Evolutionary conservation across 768 basidiomycete genomes (phyloP).

Genomic region (Termitomyces heimii): DNA sequence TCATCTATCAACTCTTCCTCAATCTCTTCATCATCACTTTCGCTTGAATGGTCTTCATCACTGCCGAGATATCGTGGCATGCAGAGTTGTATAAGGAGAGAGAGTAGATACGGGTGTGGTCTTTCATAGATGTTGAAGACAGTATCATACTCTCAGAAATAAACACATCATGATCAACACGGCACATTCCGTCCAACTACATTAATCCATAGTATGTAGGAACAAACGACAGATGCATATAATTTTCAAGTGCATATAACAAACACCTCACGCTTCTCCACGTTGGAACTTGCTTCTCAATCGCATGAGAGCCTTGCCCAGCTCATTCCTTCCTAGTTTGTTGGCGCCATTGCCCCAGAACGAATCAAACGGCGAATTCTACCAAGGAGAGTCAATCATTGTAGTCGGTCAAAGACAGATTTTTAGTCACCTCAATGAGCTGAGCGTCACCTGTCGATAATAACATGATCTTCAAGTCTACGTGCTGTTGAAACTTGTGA

Average conservation of each 20-base stretch:
- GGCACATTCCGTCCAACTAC: too few relatives aligned
- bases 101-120: background rate
- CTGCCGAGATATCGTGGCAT: constrained; percentile 3
- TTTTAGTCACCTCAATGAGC: constrained; percentile 51
- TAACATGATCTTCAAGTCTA: constrained; percentile 47
- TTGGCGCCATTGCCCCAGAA: constrained; percentile 74
- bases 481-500: constrained; percentile 70
- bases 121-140: background rate
- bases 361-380: constrained; percentile 68
- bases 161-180: background rate
- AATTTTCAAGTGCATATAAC: background rate
- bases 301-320: constrained; percentile 64
- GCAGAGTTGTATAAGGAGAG: background rate
- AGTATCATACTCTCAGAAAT: background rate
- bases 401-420: background rate
- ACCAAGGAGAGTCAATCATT: background rate
- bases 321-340: constrained; percentile 61
- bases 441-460: constrained; percentile 61
- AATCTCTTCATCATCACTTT: constrained; percentile 10
- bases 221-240: background rate
- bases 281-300: constrained; percentile 47
- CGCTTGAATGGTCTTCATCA: constrained; percentile 8
- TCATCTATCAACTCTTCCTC: constrained; percentile 11
- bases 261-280: constrained; percentile 11
- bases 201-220: too few relatives aligned